phyloP scores from a whole-genome alignment of 2,329 filamentous ascomycete genomes.

The Tolypocladium tropicale region DNA sequence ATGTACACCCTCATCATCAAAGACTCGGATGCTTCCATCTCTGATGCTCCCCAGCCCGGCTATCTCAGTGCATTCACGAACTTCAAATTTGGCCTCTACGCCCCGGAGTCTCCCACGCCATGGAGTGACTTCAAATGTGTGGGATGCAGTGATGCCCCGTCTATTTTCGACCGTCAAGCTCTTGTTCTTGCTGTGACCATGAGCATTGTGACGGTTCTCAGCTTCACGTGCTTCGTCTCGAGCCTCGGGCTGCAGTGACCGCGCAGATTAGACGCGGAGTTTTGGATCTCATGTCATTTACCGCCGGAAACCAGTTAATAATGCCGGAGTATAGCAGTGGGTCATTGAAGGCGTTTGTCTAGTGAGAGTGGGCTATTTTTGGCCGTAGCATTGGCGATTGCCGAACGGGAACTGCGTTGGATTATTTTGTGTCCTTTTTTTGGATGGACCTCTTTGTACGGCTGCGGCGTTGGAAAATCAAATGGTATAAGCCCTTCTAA shows the following conservation, averaged over 20 bases:
- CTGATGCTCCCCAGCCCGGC: constrained; percentile 40
- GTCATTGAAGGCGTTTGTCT: not conserved
- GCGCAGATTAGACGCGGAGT: not conserved
- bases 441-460: not conserved
- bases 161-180: constrained; percentile 34
- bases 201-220: constrained; percentile 44
- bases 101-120: constrained; percentile 37
- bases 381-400: not conserved
- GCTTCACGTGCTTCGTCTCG: constrained; percentile 55
- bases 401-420: not conserved
- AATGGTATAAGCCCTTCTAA: not conserved
- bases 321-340: not conserved
- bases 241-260: constrained; percentile 31
- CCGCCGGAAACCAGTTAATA: not conserved
- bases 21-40: constrained; percentile 43
- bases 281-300: not conserved
- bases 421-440: not conserved
- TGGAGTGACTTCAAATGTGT: constrained; percentile 43
- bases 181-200: constrained; percentile 42
- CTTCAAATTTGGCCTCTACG: constrained; percentile 51
- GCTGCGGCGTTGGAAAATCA: not conserved
- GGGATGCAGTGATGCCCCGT: constrained; percentile 44
- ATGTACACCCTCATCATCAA: constrained; percentile 53
- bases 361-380: not conserved
- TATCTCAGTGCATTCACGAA: constrained; percentile 39